Conservation (phyloP, 768 basidiomycete species). For the Asterophora lycoperdoides region DNA sequence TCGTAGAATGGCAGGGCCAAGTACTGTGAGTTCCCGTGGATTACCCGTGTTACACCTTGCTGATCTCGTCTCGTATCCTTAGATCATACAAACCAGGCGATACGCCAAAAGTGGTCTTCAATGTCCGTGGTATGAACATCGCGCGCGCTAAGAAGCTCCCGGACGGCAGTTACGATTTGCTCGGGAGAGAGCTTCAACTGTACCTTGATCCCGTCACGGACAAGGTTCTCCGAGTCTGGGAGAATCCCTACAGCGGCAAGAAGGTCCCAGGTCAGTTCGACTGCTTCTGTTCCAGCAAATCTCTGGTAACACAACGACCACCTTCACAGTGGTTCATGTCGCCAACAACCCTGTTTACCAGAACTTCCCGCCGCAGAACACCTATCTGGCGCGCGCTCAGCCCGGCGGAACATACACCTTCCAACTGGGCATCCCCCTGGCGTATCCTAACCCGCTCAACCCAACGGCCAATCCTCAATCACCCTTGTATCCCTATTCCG, state of each 20-base stretch:
- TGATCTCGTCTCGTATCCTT: background rate
- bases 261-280: slow-evolving; percentile 13
- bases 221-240: slow-evolving; percentile 18
- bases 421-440: slow-evolving; percentile 12
- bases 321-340: slow-evolving; percentile 14
- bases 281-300: background rate
- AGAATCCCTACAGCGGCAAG: slow-evolving; percentile 14
- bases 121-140: slow-evolving; percentile 20
- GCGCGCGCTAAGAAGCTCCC: slow-evolving; percentile 14
- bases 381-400: slow-evolving; percentile 9
- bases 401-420: slow-evolving; percentile 16
- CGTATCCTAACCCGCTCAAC: slow-evolving; percentile 21
- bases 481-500: slow-evolving; percentile 11
- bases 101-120: slow-evolving; percentile 15
- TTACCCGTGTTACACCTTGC: background rate
- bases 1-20: slow-evolving; percentile 19
- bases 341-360: slow-evolving; percentile 18
- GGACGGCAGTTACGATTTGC: slow-evolving; percentile 16
- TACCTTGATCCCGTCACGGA: slow-evolving; percentile 17
- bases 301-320: background rate
- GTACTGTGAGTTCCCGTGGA: slow-evolving; percentile 8
- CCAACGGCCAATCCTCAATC: slow-evolving; percentile 13
- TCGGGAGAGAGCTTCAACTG: slow-evolving; percentile 15
- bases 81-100: slow-evolving; percentile 18
- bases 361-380: slow-evolving; percentile 8